Percentiles rank a stretch among this genome's conserved stretches.
Evolutionary conservation across 805 yeast species (phyloP).

Genomic region (Naumovozyma castellii): DNA sequence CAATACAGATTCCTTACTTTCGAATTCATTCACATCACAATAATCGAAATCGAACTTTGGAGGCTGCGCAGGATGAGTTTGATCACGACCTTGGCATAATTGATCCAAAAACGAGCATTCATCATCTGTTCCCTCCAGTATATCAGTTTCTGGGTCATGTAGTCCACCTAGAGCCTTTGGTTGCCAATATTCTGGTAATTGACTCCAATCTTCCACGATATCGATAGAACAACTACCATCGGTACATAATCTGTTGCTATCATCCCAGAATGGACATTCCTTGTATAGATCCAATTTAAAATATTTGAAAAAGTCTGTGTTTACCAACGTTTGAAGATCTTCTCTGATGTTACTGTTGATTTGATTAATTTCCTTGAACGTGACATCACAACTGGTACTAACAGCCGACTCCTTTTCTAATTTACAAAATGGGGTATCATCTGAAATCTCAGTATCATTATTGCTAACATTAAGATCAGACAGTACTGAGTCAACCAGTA

Average conservation of each 20-base stretch:
- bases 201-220: constrained; percentile 62
- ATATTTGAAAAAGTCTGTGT: constrained; percentile 76
- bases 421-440: constrained; percentile 24
- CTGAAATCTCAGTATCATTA: background rate
- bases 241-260: constrained; percentile 69
- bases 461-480: background rate
- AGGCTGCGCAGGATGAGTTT: constrained; percentile 10
- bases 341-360: constrained; percentile 48
- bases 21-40: constrained; percentile 54
- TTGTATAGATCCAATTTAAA: constrained; percentile 77
- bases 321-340: constrained; percentile 45
- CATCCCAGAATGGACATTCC: constrained; percentile 81
- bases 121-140: constrained; percentile 24
- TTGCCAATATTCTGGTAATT: constrained; percentile 62
- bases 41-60: constrained; percentile 44
- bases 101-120: constrained; percentile 32
- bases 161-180: constrained; percentile 51
- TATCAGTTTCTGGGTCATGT: constrained; percentile 22
- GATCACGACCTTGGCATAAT: constrained; percentile 25
- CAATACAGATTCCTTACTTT: constrained; percentile 62
- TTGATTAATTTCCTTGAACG: constrained; percentile 40
- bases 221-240: constrained; percentile 87
- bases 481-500: background rate
- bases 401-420: constrained; percentile 26
- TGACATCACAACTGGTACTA: constrained; percentile 32